Base-by-base conservation (phyloP, 495 filamentous ascomycete species). In the Penicillium argentinense region DNA sequence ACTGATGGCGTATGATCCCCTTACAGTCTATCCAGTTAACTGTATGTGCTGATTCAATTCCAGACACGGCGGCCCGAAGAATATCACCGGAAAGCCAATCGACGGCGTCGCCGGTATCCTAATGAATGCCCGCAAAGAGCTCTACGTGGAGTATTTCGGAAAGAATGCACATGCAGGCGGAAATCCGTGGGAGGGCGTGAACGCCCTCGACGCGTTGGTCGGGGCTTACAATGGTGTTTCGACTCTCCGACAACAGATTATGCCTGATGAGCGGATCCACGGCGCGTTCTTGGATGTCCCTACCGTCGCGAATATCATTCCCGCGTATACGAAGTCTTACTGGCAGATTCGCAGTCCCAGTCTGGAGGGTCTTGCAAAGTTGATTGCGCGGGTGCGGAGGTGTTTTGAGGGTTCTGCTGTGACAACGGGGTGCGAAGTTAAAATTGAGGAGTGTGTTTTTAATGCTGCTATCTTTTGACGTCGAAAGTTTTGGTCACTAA, bases 291-390 rank as follows among this genome's bases (percentile, higher is more conserved):
- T 69, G 2, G 59, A 78, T 46, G 77, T 74, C 2, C 78, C 78
- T 0, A 51, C 66, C 11, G 66, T 69, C 3, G 64, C 78, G 3
- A 82, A 83, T 50, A 62, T 83, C 41, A 78, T 83, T 41, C 81
- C 79, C 26, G 74, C 67, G 3, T 73, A 75, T 45, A 64, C 77
- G 1, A 69, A 65, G 14, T 68, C 64, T 1, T 58, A 67, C 6
- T 76, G 66, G 39, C 61, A 72, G 7, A 47, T 72, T 6, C 61
- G 73, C 14, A 59, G 73, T 8, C 50, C 62, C 9, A 75, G 57
- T 13, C 45, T 64, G 19, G 42, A 26, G 0, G 58, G 69, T 14
- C 30, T 75, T 2, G 57, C 67, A 16, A 66, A 55, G 16, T 58
- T 83, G 11, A 59, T 57, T 11, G 51, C 58, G 25, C 75, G 75